A percentile compares a stretch with the other conserved stretches of the same genome.
These are phyloP conservation scores for Fusarium veterinarium DNA, from an alignment of 2,329 filamentous ascomycete species.

Conservation along the genomic window DNA sequence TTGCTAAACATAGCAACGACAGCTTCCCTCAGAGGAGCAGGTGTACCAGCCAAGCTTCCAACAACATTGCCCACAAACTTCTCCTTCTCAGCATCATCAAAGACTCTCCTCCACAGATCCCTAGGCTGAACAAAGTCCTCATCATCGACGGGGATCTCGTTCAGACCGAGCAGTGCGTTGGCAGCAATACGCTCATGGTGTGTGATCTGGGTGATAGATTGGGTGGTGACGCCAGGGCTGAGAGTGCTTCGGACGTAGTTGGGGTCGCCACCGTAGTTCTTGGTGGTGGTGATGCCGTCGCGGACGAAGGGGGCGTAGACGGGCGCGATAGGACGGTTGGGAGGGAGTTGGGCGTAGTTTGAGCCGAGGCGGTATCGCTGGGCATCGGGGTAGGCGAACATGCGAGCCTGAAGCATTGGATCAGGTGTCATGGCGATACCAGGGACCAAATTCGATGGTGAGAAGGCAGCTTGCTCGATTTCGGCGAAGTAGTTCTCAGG, in stretches of 20 bases:
- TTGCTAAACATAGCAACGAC: constrained; percentile 14
- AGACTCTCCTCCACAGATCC: constrained; percentile 9
- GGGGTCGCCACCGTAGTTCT: neutral
- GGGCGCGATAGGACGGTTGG: neutral
- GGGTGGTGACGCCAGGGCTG: neutral
- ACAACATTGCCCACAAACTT: constrained; percentile 1
- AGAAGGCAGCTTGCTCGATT: constrained; percentile 15
- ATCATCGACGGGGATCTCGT: constrained; percentile 8
- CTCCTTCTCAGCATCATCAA: constrained; percentile 10
- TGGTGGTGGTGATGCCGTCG: constrained; percentile 6
- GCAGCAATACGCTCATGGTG: constrained; percentile 9
- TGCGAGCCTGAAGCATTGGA: constrained; percentile 11
- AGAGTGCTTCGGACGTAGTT: constrained; percentile 13
- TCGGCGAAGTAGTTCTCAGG: constrained; percentile 13
- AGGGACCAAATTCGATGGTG: constrained; percentile 2
- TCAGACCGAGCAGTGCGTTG: neutral
- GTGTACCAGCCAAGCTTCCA: constrained; percentile 6
- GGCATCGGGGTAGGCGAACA: constrained; percentile 16
- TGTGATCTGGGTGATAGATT: constrained; percentile 6
- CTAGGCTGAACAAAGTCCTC: constrained; percentile 4
- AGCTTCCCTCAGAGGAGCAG: neutral
- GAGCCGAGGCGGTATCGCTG: constrained; percentile 10
- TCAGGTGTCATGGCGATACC: neutral
- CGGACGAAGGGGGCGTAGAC: constrained; percentile 8
- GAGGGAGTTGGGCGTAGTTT: constrained; percentile 3